phyloP scores from a whole-genome alignment of 306 rosid genomes.

The Clitoria ternatea region DNA sequence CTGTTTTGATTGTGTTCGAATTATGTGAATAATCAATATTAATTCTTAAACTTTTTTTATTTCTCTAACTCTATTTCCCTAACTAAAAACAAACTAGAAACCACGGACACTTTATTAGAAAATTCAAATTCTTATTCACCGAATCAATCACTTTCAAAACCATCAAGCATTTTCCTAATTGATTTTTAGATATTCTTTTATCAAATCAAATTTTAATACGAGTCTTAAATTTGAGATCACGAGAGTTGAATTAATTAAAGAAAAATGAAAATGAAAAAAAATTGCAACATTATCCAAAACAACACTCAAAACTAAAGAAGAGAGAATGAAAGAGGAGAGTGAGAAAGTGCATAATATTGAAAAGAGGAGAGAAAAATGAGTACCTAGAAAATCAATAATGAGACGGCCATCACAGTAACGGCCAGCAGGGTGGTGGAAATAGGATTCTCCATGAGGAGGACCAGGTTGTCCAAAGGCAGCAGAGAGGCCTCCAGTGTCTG shows the following conservation, averaged over 20 bases:
- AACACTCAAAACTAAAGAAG: neutral
- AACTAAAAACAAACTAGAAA: too few species aligned
- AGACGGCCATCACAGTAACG: conserved; percentile 81
- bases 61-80: too few species aligned
- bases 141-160: neutral
- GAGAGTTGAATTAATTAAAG: neutral
- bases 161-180: neutral
- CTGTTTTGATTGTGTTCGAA: too few species aligned
- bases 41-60: too few species aligned
- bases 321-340: neutral
- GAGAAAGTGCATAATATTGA: too few species aligned
- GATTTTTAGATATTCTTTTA: too few species aligned
- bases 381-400: conserved; percentile 63
- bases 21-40: too few species aligned
- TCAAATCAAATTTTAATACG: too few species aligned
- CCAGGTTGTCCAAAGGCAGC: conserved; percentile 84
- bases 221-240: too few species aligned
- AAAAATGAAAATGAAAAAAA: neutral
- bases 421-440: conserved; percentile 57
- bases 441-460: conserved; percentile 52
- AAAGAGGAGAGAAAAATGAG: neutral
- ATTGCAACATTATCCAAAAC: neutral
- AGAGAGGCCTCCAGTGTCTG: conserved; percentile 92
- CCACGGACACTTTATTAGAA: too few species aligned
- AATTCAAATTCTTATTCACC: neutral